Evolutionary conservation across 345 rosid species (phyloP).

Genomic region (Linum trigynum): DNA sequence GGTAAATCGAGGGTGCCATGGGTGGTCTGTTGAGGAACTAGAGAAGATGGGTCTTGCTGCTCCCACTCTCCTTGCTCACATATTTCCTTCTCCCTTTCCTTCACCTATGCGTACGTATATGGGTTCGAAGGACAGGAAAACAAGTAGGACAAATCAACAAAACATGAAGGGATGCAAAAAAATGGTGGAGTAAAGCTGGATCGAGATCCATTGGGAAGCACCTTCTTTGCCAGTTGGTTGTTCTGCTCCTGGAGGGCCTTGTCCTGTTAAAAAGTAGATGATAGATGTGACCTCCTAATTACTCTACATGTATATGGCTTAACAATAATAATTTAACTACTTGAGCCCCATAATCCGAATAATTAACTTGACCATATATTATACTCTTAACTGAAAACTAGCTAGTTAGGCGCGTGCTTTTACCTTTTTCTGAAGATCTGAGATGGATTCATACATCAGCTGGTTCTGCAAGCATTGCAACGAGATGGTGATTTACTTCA

Average conservation of each 20-base stretch:
- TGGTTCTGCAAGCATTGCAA: neutral
- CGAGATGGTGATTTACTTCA: neutral
- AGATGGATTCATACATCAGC: conserved; percentile 6
- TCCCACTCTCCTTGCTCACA: neutral
- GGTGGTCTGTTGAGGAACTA: neutral
- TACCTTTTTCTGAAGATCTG: conserved; percentile 3
- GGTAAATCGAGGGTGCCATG: neutral
- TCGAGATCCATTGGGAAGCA: neutral
- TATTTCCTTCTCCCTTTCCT: conserved; percentile 2
- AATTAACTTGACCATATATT: too few relatives aligned
- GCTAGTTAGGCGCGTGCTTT: neutral
- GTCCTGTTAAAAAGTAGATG: conserved; percentile 1
- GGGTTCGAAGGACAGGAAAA: neutral
- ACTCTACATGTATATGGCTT: neutral
- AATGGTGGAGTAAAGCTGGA: neutral
- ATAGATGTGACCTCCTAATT: neutral
- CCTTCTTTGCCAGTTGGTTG: conserved; percentile 4
- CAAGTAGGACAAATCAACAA: too few relatives aligned
- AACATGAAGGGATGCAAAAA: neutral
- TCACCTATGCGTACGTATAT: neutral
- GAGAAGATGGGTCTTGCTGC: neutral
- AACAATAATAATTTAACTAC: neutral
- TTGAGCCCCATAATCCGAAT: too few relatives aligned
- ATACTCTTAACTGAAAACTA: neutral
- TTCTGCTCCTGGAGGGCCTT: conserved; percentile 2